A percentile compares a stretch with the other conserved stretches of the same genome.
Evolutionary conservation across 1,284 basidiomycete species (phyloP).

Genomic region (Exobasidium cylindrosporum): DNA sequence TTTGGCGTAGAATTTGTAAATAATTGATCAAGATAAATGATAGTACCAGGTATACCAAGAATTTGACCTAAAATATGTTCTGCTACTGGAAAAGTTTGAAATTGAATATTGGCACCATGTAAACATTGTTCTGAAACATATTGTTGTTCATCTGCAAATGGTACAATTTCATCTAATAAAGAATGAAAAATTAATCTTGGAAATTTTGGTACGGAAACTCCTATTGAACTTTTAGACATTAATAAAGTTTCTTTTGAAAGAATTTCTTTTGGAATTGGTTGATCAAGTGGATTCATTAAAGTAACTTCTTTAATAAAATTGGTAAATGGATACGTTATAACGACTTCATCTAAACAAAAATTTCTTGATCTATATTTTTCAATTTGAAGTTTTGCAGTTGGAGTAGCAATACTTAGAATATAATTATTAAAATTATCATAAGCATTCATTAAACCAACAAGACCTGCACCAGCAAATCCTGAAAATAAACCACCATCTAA

Average conservation of each 20-base stretch:
- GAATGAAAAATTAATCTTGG: slow-evolving; percentile 3
- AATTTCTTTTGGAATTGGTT: not conserved
- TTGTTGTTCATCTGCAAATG: not conserved
- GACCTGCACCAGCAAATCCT: slow-evolving; percentile 37
- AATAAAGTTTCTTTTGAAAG: slow-evolving; percentile 2
- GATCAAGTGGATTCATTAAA: not conserved
- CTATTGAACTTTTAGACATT: not conserved
- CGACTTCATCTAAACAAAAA: slow-evolving; percentile 7
- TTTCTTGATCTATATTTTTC: not conserved
- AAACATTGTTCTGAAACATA: slow-evolving; percentile 8
- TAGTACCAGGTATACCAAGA: not conserved
- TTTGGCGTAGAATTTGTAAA: slow-evolving; percentile 26
- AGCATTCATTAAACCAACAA: slow-evolving; percentile 26
- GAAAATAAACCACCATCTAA: slow-evolving; percentile 33
- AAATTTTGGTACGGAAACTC: not conserved
- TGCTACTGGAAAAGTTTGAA: slow-evolving; percentile 19
- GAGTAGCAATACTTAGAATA: not conserved
- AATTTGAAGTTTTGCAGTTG: not conserved
- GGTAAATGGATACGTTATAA: slow-evolving; percentile 4
- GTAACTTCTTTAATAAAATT: not conserved
- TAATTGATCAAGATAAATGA: slow-evolving; percentile 15
- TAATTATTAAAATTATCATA: slow-evolving; percentile 27
- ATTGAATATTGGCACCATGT: slow-evolving; percentile 15
- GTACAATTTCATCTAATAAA: slow-evolving; percentile 10
- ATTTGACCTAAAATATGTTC: slow-evolving; percentile 31